Conservation (phyloP, 345 rosid genomes). For the Eutrema yunnanense region DNA sequence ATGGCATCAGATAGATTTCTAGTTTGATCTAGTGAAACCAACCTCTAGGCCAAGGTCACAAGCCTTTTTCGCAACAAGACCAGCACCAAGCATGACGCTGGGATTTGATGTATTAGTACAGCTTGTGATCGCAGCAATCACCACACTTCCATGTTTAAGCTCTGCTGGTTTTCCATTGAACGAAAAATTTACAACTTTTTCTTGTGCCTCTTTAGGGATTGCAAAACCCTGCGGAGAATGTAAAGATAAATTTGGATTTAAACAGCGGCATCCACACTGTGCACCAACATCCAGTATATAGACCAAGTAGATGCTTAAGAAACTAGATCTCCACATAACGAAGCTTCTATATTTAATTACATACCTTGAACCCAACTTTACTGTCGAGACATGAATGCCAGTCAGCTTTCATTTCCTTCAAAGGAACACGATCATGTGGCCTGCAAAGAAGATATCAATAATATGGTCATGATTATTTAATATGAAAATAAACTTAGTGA, state of each 20-base stretch:
- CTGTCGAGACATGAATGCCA: constrained; percentile 86
- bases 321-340: background rate
- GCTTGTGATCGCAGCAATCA: constrained; percentile 97
- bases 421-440: constrained; percentile 89
- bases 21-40: background rate
- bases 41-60: constrained; percentile 93
- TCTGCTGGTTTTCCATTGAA: constrained; percentile 87
- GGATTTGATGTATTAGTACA: constrained; percentile 99
- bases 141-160: constrained; percentile 96
- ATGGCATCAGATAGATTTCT: background rate
- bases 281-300: background rate
- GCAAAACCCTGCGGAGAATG: constrained; percentile 68
- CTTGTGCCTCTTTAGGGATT: constrained; percentile 78
- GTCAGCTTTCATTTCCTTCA: constrained; percentile 91
- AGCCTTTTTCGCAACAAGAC: constrained; percentile 96
- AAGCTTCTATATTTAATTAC: background rate
- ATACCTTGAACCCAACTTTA: constrained; percentile 87
- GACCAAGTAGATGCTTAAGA: background rate
- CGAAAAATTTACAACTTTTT: constrained; percentile 69
- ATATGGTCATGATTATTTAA: background rate
- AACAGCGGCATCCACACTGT: background rate
- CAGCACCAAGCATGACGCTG: constrained; percentile 99
- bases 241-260: background rate
- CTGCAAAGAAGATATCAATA: constrained; percentile 36
- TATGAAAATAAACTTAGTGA: background rate